Percentiles rank a stretch among this genome's conserved stretches.
Conservation (phyloP, 78 protist species). For the Dictyostelium purpureum region DNA sequence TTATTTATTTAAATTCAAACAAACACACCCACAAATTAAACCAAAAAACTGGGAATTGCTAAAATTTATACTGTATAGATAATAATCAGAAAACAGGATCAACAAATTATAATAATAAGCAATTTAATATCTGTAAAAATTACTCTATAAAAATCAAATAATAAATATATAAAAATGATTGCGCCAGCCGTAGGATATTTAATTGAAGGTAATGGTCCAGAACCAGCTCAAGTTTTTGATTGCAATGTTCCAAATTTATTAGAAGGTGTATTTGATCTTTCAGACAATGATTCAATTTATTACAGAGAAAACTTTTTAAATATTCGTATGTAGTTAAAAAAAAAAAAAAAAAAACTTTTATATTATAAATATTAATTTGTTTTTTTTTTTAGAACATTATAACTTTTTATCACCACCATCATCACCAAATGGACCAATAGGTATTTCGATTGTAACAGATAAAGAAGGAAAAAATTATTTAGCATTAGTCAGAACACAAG, state of each 20-base stretch:
- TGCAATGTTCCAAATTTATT: constrained; percentile 47
- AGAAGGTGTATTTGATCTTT: constrained; percentile 68
- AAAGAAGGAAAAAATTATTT: constrained; percentile 32
- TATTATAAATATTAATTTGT: neutral
- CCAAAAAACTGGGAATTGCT: too few relatives aligned
- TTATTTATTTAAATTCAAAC: neutral
- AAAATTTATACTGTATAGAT: too few relatives aligned
- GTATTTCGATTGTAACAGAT: constrained; percentile 34
- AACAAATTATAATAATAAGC: neutral
- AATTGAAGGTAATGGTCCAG: constrained; percentile 20
- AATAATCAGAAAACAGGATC: neutral
- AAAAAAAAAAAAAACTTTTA: neutral
- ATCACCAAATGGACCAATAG: constrained; percentile 45
- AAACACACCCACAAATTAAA: neutral
- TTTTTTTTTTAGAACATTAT: neutral
- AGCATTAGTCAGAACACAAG: constrained; percentile 42
- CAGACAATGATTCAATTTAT: constrained; percentile 58
- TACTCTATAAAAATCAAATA: neutral
- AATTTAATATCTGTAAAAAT: too few relatives aligned
- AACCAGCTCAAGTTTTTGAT: constrained; percentile 38
- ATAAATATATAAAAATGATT: constrained; percentile 31
- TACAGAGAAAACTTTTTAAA: constrained; percentile 59
- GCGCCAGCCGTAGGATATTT: constrained; percentile 68
- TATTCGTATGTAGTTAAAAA: neutral
- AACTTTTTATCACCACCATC: constrained; percentile 23